Evolutionary conservation across 2,329 filamentous ascomycete genomes (phyloP).

Genomic region (Piedraia hortae): DNA sequence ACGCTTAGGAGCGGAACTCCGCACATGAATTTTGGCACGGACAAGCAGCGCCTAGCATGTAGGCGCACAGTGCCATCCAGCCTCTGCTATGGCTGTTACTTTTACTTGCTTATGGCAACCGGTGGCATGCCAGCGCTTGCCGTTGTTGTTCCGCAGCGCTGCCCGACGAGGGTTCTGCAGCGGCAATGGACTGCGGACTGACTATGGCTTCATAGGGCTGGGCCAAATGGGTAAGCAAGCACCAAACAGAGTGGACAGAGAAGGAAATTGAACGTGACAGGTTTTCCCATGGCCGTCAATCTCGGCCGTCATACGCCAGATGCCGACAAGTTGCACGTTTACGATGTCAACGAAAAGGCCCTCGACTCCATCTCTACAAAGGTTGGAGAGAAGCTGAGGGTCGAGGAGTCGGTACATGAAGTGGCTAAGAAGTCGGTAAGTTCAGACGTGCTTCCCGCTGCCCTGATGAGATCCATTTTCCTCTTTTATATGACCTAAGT

Average conservation of each 20-base stretch:
- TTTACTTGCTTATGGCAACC: too few species aligned
- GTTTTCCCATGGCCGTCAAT: slow-evolving; percentile 47
- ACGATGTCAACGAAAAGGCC: slow-evolving; percentile 34
- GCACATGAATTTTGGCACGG: too few species aligned
- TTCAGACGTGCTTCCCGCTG: slow-evolving; percentile 4
- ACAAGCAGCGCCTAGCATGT: too few species aligned
- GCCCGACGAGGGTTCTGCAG: slow-evolving; percentile 20
- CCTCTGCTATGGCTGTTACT: too few species aligned
- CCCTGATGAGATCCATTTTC: slow-evolving; percentile 18
- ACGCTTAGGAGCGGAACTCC: too few species aligned
- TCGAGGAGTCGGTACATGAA: slow-evolving; percentile 27
- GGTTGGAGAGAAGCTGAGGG: slow-evolving; percentile 25
- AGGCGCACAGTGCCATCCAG: too few species aligned
- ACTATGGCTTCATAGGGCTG: slow-evolving; percentile 24
- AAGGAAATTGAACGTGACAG: slow-evolving; percentile 13
- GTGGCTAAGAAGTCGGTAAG: slow-evolving; percentile 41
- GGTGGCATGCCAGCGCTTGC: too few species aligned
- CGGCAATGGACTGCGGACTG: slow-evolving; percentile 15
- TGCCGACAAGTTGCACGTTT: slow-evolving; percentile 33
- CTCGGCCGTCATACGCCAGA: slow-evolving; percentile 36
- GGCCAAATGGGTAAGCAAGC: slow-evolving; percentile 21
- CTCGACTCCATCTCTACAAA: slow-evolving; percentile 30
- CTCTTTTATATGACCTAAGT: slow-evolving; percentile 43
- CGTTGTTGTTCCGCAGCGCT: too few species aligned
- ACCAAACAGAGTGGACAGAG: background rate